phyloP scores from a whole-genome alignment of 2,329 filamentous ascomycete genomes.

The Pseudocercospora eumusae region DNA sequence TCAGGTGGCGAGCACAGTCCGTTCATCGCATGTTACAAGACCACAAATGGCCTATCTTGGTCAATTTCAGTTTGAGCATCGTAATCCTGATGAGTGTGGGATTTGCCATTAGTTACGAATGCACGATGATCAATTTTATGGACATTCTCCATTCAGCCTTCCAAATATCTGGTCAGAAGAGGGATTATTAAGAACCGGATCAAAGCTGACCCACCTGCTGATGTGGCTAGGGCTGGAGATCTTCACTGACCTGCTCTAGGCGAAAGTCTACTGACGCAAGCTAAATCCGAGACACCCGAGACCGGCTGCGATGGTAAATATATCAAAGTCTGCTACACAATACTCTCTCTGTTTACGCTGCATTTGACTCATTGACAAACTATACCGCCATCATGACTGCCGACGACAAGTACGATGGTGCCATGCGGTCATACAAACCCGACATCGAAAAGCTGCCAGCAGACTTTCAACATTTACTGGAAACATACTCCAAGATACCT shows the following conservation, averaged over 20 bases:
- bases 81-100: not conserved
- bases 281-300: constrained; percentile 2
- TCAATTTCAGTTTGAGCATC: not conserved
- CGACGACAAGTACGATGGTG: not conserved
- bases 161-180: no score
- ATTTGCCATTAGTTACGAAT: not conserved
- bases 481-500: constrained; percentile 4
- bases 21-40: not conserved
- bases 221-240: not conserved
- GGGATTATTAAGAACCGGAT: not conserved
- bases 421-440: constrained; percentile 1
- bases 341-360: not conserved
- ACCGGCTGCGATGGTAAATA: not conserved
- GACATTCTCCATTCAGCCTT: not conserved
- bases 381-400: not conserved
- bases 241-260: not conserved
- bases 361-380: not conserved
- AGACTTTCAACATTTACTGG: constrained; percentile 2
- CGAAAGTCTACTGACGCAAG: not conserved
- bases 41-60: not conserved
- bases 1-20: not conserved
- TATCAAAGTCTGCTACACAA: not conserved
- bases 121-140: not conserved
- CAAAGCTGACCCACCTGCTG: not conserved
- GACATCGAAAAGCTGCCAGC: not conserved